Evolutionary conservation across 2,329 filamentous ascomycete genomes (phyloP), one percentile per base, ranked within the genome.

Genomic region (Phialocephala subalpina): DNA sequence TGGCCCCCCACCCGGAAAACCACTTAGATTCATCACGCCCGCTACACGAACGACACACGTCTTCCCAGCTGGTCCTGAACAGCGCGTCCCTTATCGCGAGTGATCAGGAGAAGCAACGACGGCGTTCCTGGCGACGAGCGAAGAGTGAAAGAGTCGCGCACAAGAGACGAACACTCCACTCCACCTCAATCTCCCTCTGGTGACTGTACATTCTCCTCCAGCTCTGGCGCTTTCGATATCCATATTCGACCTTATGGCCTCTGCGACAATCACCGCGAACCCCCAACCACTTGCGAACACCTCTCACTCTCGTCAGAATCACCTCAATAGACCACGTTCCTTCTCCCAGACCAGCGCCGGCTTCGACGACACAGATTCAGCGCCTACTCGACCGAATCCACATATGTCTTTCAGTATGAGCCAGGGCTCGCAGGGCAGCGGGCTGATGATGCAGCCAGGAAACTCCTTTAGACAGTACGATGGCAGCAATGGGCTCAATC

Each of bases 371-470:
- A 67, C 68, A 60, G 70, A 72, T n/a, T 62, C 65, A 14, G 33
- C 64, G 11, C 52, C 58, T 58, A 66, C 45, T 58, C 67, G 67
- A 63, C 62, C 49, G 29, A 72, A 69, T 55, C 60, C 66, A 4
- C 61, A 71, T 9, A 77, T 78, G 75, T 77, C 76, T 29, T 75
- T 76, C 71, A 73, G 68, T 66, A 75, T 78, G 73, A 74, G 73
- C 64, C 74, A 76, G 64, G 73, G 73, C 36, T 75, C 75, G 20
- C 75, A 77, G 58, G 70, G 71, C 35, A 71, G 69, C 58, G 72
- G 73, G 58, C 62, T 77, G 55, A 76, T 77, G 73, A 75, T 76
- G 72, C 76, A 77, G 61, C 67, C 69, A 22, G 70, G 72, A 47
- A 70, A 69, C n/a, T 60, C 72, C 29, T 77, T 75, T 53, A 67